Percentiles rank a stretch among this genome's conserved stretches.
These are phyloP conservation scores for Neurospora sublineolata DNA, from an alignment of 495 filamentous ascomycete genomes.

Conservation along the genomic window DNA sequence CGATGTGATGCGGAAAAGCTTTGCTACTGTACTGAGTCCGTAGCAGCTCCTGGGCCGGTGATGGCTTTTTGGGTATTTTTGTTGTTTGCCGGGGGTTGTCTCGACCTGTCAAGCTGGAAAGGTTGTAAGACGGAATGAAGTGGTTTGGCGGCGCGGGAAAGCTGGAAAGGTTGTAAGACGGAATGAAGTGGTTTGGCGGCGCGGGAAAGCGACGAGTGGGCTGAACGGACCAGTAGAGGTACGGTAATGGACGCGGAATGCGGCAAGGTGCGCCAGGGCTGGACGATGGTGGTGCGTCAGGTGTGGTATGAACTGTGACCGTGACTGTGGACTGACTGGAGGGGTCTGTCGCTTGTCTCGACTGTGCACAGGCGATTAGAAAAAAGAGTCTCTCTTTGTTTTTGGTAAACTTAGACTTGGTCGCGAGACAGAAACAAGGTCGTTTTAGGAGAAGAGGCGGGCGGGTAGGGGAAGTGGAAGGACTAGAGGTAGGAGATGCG, in stretches of 20 bases:
- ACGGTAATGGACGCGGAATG: neutral
- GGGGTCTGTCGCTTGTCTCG: neutral
- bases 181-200: constrained; percentile 16
- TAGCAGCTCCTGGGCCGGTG: neutral
- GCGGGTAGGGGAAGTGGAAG: neutral
- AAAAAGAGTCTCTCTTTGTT: neutral
- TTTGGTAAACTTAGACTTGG: neutral
- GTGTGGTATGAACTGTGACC: neutral
- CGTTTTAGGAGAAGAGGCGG: neutral
- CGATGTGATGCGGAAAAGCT: neutral
- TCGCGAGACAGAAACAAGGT: neutral
- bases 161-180: constrained; percentile 12
- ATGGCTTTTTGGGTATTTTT: constrained; percentile 2
- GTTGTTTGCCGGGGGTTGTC: constrained; percentile 2
- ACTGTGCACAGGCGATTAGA: neutral
- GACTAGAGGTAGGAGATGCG: neutral
- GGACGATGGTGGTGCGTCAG: neutral
- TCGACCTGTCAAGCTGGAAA: constrained; percentile 10
- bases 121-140: constrained; percentile 16
- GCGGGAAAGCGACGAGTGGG: constrained; percentile 4
- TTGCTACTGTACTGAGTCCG: neutral
- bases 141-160: constrained; percentile 11
- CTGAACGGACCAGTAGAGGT: neutral
- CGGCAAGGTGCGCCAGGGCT: neutral
- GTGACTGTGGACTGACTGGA: neutral